Base-by-base conservation (phyloP, 2,329 filamentous ascomycete genomes). In the Drechslerella coelobrocha region DNA sequence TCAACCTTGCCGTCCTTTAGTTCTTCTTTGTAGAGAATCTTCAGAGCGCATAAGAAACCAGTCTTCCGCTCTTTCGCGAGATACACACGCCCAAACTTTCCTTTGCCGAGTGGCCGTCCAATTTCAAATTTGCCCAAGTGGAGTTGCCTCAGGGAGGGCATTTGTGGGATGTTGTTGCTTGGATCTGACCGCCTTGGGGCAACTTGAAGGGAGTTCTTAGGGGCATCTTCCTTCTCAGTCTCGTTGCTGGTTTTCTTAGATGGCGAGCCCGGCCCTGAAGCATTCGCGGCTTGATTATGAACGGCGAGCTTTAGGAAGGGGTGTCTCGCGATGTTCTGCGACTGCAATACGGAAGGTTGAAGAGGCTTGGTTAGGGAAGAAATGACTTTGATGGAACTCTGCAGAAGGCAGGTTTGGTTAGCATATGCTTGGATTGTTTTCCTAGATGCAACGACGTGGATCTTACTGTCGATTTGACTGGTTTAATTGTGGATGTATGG, bases 91-190 rank as follows among this genome's bases (percentile, higher is more conserved):
- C 90, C 90, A 77, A 94, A 95, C 78, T 94, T 95, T 73, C 90
- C 90, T 80, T 94, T 94, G 57, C 90, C 90, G 2, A 95, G 82
- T 0, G 90, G 90, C 75, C 91, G 89, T 39, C 90, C 90, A 73
- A 95, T 96, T 79, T 96, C 92, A 78, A 96, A 96, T 90, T 95
- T 95, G 79, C 91, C 90, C 2, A 96, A 85, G 78, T 96, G 91
- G 80, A 92, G 92, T 75, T 91, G 72, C 76, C 43, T 80, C 78
- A 63, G 78, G 77, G 48, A 50, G 26, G 73, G 55, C 21, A 74
- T 63, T 24, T 60, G 68, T 9, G 72, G 68, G 39, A 69, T 72
- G 39, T 65, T 65, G 27, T 66, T 72, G 53, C 66, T 71, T 9
- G 68, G 68, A 31, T 72, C 68, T 14, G 68, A 72, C 34, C 68